Evolutionary conservation across 2,329 filamentous ascomycete genomes (phyloP), one percentile per base, ranked within the genome.

Genomic region (Paecilomyces sp.): DNA sequence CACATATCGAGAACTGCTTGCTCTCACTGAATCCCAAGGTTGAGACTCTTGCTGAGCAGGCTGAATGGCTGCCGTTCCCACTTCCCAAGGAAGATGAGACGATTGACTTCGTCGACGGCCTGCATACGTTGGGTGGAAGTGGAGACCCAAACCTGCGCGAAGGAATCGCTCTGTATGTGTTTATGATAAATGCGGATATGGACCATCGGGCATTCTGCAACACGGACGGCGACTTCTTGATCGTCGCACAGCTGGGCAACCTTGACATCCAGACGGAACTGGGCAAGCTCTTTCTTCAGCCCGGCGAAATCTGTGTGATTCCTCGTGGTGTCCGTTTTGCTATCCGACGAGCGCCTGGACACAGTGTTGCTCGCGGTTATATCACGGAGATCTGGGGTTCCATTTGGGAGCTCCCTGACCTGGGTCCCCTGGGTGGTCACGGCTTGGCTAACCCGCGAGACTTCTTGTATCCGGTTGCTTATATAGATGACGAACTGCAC

Each of bases 251-350:
- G 62, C 78, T 84, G 60, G 86, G 86, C 15, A 75, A 79, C 0
- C 76, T 88, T 2, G 83, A 88, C 64, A 83, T 88, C 54, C 84
- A 86, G 65, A 88, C 86, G 1, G 86, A 88, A 68, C 77, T 88
- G 12, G 86, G 86, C 3, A 78, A 77, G 50, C 69, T 88, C 0
- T 77, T 85, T 55, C 83, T 87, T 4, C 81, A 83, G 1, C 85
- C 85, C 0, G 84, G 84, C 15, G 85, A 88, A 67, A 82, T 88
- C 51, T 81, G 77, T 59, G 81, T 88, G n/a, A 83, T 88, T 34
- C 86, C 83, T 13, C 79, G 83, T 11, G 86, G 85, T 13, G 78
- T 86, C 1, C 78, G 84, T 12, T 85, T 86, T 70, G 76, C 79
- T 22, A 77, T 88, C 28, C 76, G 76, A 1, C 74, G 86, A 0